These are phyloP conservation scores for Brassica nigra DNA, from an alignment of 345 rosid genomes.

Conservation along the genomic window DNA sequence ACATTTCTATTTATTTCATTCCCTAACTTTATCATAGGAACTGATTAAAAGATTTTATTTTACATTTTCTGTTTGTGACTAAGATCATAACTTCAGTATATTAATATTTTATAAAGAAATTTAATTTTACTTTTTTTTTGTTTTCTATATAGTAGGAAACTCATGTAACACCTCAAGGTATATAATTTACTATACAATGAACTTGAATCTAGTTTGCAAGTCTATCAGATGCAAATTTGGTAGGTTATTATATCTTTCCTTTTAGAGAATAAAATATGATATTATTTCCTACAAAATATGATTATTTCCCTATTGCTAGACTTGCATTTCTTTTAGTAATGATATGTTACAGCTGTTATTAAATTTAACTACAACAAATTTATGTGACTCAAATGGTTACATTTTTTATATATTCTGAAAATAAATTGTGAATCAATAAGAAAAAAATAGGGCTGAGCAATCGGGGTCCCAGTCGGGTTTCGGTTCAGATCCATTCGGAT, in stretches of 20 bases:
- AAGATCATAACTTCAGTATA: too few species aligned
- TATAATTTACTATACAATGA: not conserved
- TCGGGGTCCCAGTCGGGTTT: too few species aligned
- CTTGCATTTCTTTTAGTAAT: not conserved
- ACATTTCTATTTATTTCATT: not conserved
- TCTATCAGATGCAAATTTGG: not conserved
- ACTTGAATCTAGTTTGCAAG: not conserved
- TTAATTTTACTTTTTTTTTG: not conserved
- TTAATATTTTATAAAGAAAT: too few species aligned
- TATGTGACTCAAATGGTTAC: not conserved
- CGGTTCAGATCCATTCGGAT: too few species aligned
- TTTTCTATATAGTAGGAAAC: not conserved
- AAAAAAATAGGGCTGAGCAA: not conserved
- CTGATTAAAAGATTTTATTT: not conserved
- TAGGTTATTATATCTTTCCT: not conserved
- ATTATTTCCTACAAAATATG: not conserved
- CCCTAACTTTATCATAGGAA: not conserved
- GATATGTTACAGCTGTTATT: not conserved
- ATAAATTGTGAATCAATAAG: not conserved
- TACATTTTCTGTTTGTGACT: not conserved
- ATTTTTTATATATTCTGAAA: not conserved
- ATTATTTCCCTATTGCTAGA: not conserved
- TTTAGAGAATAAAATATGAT: not conserved
- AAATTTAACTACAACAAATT: not conserved
- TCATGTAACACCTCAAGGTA: not conserved